Percentiles rank a stretch among this genome's conserved stretches.
phyloP scores from a whole-genome alignment of 306 rosid species.

The Trifolium fragiferum region DNA sequence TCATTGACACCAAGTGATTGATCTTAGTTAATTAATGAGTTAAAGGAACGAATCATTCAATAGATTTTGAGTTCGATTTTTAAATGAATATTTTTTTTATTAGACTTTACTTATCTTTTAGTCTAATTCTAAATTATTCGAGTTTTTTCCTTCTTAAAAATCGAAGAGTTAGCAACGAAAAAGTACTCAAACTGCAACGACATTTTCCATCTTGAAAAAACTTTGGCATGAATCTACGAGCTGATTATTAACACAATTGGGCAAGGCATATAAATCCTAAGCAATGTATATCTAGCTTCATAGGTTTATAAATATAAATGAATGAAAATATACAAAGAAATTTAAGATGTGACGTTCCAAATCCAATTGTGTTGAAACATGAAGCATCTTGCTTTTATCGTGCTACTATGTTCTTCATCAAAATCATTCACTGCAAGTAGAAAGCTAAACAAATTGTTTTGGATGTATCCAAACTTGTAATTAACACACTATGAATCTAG shows the following conservation, averaged over 20 bases:
- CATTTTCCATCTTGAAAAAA: not conserved
- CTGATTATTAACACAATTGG: constrained; percentile 6
- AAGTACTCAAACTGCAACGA: not conserved
- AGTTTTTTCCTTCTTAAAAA: too few relatives aligned
- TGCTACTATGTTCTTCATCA: constrained; percentile 40
- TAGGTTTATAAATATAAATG: not conserved
- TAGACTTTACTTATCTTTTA: too few relatives aligned
- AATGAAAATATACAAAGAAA: constrained; percentile 4
- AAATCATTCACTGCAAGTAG: constrained; percentile 42
- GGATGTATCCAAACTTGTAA: constrained; percentile 6
- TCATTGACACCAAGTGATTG: too few relatives aligned
- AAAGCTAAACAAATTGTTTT: constrained; percentile 43
- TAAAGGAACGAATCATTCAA: too few relatives aligned
- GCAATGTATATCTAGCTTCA: not conserved
- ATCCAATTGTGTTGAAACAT: constrained; percentile 50
- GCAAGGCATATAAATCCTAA: not conserved
- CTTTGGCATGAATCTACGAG: not conserved
- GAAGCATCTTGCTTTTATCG: constrained; percentile 52
- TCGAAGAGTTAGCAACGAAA: too few relatives aligned
- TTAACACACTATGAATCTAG: not conserved
- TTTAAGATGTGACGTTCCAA: constrained; percentile 42
- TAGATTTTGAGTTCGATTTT: too few relatives aligned
- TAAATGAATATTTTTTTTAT: too few relatives aligned
- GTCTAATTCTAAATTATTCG: too few relatives aligned
- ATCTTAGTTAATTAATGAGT: too few relatives aligned